phyloP scores from a whole-genome alignment of 345 rosid species.

The Reutealis trisperma region DNA sequence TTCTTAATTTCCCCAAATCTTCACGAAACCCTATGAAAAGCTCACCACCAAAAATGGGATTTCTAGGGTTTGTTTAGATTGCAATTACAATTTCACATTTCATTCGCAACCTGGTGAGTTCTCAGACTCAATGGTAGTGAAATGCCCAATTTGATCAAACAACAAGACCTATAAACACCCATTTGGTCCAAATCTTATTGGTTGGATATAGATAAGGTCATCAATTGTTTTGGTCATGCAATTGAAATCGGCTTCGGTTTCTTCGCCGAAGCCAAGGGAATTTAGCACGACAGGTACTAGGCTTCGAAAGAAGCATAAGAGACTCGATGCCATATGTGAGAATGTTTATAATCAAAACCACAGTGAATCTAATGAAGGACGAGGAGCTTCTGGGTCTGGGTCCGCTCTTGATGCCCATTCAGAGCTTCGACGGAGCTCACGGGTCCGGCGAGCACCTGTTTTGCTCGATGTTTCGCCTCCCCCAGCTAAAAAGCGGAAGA shows the following conservation, averaged over 20 bases:
- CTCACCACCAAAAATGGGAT: constrained; percentile 1
- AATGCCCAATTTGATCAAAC: neutral
- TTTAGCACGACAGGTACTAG: constrained; percentile 50
- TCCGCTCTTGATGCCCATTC: constrained; percentile 22
- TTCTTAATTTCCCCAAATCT: neutral
- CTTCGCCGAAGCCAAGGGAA: constrained; percentile 40
- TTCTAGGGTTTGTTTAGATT: constrained; percentile 30
- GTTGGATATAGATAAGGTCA: neutral
- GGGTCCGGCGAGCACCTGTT: constrained; percentile 66
- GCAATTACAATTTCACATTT: neutral
- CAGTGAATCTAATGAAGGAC: constrained; percentile 39
- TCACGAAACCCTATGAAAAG: neutral
- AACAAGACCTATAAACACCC: constrained; percentile 8
- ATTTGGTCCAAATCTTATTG: neutral
- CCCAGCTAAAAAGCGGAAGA: constrained; percentile 61
- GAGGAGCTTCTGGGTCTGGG: constrained; percentile 31
- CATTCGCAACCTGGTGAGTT: constrained; percentile 21
- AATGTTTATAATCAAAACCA: constrained; percentile 69
- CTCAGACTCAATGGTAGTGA: neutral
- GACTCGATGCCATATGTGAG: constrained; percentile 86
- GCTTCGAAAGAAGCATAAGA: constrained; percentile 73
- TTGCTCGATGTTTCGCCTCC: constrained; percentile 81
- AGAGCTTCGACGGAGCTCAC: constrained; percentile 76
- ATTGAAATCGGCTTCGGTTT: constrained; percentile 49
- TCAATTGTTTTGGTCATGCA: constrained; percentile 53